Conservation (phyloP, 2,329 filamentous ascomycete genomes). For the Lasiodiplodia sp. region DNA sequence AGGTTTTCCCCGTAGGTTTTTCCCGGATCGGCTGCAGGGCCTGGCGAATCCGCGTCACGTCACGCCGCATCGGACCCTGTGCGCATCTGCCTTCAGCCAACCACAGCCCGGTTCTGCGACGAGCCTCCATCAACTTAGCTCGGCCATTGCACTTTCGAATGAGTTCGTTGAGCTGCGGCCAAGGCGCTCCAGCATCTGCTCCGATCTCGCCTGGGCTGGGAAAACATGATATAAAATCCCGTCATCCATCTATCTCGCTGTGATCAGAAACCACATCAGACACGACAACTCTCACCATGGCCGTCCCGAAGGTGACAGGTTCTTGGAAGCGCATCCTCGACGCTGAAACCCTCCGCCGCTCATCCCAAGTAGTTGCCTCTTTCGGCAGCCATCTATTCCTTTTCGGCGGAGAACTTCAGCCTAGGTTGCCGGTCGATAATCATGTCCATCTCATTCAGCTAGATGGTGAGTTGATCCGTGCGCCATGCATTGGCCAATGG, state of each 20-base stretch:
- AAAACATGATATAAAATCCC: background rate
- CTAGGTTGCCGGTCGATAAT: slow-evolving; percentile 74
- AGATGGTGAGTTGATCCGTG: slow-evolving; percentile 14
- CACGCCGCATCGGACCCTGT: background rate
- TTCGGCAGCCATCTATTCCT: slow-evolving; percentile 67
- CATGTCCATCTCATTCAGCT: slow-evolving; percentile 68
- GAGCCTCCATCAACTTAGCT: background rate
- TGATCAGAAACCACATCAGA: background rate
- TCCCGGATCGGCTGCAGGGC: background rate
- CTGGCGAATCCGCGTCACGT: background rate
- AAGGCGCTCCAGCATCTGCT: background rate
- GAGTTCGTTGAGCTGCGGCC: background rate
- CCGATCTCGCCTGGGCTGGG: background rate
- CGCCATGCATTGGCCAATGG: background rate
- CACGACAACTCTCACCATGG: background rate
- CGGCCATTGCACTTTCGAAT: background rate
- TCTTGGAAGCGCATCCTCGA: slow-evolving; percentile 48
- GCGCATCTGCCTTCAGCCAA: slow-evolving; percentile 2
- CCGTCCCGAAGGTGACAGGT: slow-evolving; percentile 34
- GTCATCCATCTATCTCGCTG: background rate
- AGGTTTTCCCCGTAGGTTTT: background rate
- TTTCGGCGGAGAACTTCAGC: slow-evolving; percentile 77
- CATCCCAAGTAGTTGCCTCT: slow-evolving; percentile 74
- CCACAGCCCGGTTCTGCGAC: background rate
- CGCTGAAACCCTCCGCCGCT: slow-evolving; percentile 65